These are phyloP conservation scores for Penicillium samsonianum DNA, from an alignment of 495 filamentous ascomycete species.

Conservation along the genomic window DNA sequence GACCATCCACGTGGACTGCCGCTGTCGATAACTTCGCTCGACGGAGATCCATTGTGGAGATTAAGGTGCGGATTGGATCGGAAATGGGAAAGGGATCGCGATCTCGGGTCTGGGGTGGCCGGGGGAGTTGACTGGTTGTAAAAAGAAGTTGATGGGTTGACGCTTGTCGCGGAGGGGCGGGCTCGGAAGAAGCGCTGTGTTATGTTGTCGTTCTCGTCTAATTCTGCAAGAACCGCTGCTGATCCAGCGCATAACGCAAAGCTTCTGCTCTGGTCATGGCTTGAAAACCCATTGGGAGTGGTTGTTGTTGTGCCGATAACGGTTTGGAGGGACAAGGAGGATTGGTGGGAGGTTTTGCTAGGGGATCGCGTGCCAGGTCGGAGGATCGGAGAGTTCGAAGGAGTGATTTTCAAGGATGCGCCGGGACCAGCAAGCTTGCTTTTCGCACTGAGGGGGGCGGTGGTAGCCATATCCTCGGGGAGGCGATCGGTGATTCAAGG, in stretches of 20 bases:
- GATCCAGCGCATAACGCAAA: slow-evolving; percentile 93
- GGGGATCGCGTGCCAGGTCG: slow-evolving; percentile 64
- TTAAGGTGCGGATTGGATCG: slow-evolving; percentile 34
- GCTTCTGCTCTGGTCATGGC: slow-evolving; percentile 63
- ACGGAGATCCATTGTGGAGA: slow-evolving; percentile 39
- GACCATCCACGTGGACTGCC: slow-evolving; percentile 72
- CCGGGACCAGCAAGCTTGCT: slow-evolving; percentile 38
- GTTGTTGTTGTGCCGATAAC: slow-evolving; percentile 87
- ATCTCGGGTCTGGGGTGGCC: slow-evolving; percentile 44
- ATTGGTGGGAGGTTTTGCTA: slow-evolving; percentile 52
- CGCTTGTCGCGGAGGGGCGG: slow-evolving; percentile 71
- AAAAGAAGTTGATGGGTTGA: slow-evolving; percentile 56
- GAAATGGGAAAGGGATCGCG: slow-evolving; percentile 35
- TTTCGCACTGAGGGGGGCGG: slow-evolving; percentile 37
- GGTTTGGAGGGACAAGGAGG: slow-evolving; percentile 68
- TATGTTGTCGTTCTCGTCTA: slow-evolving; percentile 69
- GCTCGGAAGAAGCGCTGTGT: slow-evolving; percentile 90
- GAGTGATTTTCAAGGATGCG: slow-evolving; percentile 68
- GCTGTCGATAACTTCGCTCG: slow-evolving; percentile 57
- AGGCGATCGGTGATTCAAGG: slow-evolving; percentile 23
- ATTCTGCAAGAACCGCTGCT: slow-evolving; percentile 83
- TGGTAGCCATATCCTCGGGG: slow-evolving; percentile 42
- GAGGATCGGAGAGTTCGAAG: slow-evolving; percentile 73
- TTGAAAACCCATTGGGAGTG: slow-evolving; percentile 85
- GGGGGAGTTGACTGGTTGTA: slow-evolving; percentile 64